Evolutionary conservation across 2,329 filamentous ascomycete species (phyloP), one percentile per base, ranked within the genome.

Genomic region (Fusarium sp.): DNA sequence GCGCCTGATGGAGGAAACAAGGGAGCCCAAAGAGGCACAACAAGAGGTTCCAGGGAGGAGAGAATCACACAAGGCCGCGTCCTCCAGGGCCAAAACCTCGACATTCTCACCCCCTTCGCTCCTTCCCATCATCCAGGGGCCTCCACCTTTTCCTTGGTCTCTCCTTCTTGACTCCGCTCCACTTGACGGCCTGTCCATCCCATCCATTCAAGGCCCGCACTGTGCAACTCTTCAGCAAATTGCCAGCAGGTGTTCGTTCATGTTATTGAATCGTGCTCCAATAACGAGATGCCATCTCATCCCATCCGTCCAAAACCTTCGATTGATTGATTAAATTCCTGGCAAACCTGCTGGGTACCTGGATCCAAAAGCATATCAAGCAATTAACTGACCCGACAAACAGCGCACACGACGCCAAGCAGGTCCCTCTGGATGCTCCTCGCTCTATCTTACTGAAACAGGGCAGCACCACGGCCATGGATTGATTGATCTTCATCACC

Each of bases 401-500:
- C 50, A 57, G 16, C 35, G 18, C 25, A 54, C 33, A 20, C 31
- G 36, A 33, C 31, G 69, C 40, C 16, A 31, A 63, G 33, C 56
- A 61, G 40, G 36, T 45, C 20, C 59, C 64, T 25, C 50, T 29
- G 63, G 54, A 38, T 31, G 52, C 74, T 68, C 65, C 60, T 75
- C 66, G 33, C 36, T 60, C 62, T 63, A 61, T 74, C 65, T 73
- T 70, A 69, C 69, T 74, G 69, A 74, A 75, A 74, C 71, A 73
- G 47, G 47, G 57, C 58, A 74, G 54, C 72, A 69, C 50, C 68
- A 63, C 35, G 33, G 40, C 63, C 61, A 68, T 73, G 65, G 69
- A 74, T 74, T 36, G 45, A 74, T 73, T 71, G 71, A 74, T 73
- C 72, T 74, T 73, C 72, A 73, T 70, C 47, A 38, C 45, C 22